Percentiles rank a stretch among this genome's conserved stretches.
Evolutionary conservation across 1,284 basidiomycete species (phyloP).

Genomic region (Hemileia vastatrix): DNA sequence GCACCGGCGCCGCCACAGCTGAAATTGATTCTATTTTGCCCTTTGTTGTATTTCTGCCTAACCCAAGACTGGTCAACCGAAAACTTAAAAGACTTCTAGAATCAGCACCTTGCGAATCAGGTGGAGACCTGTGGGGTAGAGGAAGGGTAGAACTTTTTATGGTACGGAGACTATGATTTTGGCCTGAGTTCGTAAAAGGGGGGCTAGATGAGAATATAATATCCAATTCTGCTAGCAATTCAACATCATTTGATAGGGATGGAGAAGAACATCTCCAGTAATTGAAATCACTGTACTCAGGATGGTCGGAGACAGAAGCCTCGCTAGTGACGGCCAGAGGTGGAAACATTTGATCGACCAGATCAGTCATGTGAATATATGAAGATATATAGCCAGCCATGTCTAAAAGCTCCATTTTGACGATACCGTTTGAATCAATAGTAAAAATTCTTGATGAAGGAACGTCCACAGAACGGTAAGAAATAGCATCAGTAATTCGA

Average conservation of each 20-base stretch:
- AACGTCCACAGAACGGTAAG: conserved; percentile 89
- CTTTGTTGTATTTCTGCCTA: too few relatives aligned
- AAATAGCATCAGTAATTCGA: conserved; percentile 92
- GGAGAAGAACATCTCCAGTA: conserved; percentile 92
- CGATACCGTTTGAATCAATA: conserved; percentile 87
- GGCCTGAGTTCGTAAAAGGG: conserved; percentile 77
- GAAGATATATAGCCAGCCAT: conserved; percentile 93
- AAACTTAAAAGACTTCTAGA: conserved; percentile 21
- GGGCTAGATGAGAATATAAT: conserved; percentile 83
- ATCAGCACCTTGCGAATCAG: conserved; percentile 10
- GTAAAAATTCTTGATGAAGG: conserved; percentile 94
- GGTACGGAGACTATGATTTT: too few relatives aligned
- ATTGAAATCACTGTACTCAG: conserved; percentile 94
- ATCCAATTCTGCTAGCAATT: conserved; percentile 81
- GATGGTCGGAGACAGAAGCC: too few relatives aligned
- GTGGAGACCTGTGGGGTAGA: conserved; percentile 10
- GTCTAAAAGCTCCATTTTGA: conserved; percentile 94
- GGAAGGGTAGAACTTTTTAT: conserved; percentile 29
- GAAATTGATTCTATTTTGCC: too few relatives aligned
- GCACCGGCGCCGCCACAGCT: too few relatives aligned
- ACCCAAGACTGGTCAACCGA: conserved; percentile 11
- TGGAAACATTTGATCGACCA: conserved; percentile 99
- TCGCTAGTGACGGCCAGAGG: conserved; percentile 53
- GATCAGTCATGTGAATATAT: conserved; percentile 95
- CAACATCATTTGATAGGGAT: conserved; percentile 55